Conservation (phyloP, 345 rosid species). For the Laguncularia racemosa region DNA sequence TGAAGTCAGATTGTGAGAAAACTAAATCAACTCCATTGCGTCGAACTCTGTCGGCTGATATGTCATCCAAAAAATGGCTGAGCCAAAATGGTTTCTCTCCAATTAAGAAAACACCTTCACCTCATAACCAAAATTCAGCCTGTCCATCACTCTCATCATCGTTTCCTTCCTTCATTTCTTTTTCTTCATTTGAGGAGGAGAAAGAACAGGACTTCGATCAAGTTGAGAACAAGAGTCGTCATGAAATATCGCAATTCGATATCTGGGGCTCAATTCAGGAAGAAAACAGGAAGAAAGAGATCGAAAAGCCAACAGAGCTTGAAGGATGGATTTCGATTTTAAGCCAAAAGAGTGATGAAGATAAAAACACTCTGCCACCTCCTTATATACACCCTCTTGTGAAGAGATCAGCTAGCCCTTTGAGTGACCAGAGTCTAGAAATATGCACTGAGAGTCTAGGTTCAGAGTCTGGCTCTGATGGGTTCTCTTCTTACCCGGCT, state of each 20-base stretch:
- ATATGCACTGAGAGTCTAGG: slow-evolving; percentile 99
- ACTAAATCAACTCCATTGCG: slow-evolving; percentile 44
- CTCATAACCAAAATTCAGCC: slow-evolving; percentile 18
- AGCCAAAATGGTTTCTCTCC: slow-evolving; percentile 33
- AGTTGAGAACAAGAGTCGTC: not conserved
- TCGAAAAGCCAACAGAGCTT: slow-evolving; percentile 20
- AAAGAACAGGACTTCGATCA: slow-evolving; percentile 11
- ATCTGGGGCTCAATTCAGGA: slow-evolving; percentile 43
- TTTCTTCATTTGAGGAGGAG: slow-evolving; percentile 12
- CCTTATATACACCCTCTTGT: slow-evolving; percentile 75
- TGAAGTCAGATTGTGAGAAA: slow-evolving; percentile 33
- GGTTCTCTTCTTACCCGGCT: slow-evolving; percentile 52
- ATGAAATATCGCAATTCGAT: slow-evolving; percentile 8
- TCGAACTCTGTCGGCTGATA: slow-evolving; percentile 76
- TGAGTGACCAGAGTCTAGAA: slow-evolving; percentile 70
- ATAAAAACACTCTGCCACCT: slow-evolving; percentile 14
- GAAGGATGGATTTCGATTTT: slow-evolving; percentile 63
- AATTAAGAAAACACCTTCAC: slow-evolving; percentile 51
- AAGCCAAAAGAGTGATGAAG: slow-evolving; percentile 32
- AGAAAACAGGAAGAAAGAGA: slow-evolving; percentile 22
- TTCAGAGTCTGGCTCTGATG: slow-evolving; percentile 92
- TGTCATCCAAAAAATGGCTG: slow-evolving; percentile 75
- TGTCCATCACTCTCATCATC: not conserved
- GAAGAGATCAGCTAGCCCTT: slow-evolving; percentile 48
- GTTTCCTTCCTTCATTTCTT: slow-evolving; percentile 18